Evolutionary conservation across 805 yeast genomes (phyloP), one percentile per base, ranked within the genome.

Genomic region (Starmerella asiatica): DNA sequence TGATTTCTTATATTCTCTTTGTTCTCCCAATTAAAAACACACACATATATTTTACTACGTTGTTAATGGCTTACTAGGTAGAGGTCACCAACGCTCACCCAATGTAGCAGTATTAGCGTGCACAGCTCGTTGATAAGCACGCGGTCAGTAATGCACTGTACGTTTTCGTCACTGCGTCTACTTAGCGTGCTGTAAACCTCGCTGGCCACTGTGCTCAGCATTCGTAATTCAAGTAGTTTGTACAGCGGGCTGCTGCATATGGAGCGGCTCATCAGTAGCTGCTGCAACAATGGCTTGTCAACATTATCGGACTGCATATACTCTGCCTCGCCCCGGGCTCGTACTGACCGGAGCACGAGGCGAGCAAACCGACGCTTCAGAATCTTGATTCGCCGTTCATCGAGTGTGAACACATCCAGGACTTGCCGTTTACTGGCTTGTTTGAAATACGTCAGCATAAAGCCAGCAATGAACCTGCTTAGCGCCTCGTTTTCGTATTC

Each of bases 81-180:
- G 35, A 18, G 37, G 4, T 32, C 21, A 12, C 29, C 14, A 20
- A 41, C 36, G 16, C 44, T 34, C 3, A 31, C 3, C 46, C 46
- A 43, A 27, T 43, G 46, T 11, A 43, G 29, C 5, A 4, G 24
- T 4, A 43, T 21, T 2, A 43, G 20, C 7, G 20, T 35, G 2
- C 29, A 5, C n/a, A 39, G 14, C 20, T 42, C 46, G 3, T 29
- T 14, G 11, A 42, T 30, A 8, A 42, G 4, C 20, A 4, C 21
- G 5, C 21, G 7, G 17, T 29, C 31, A 2, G 21, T 11, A 8
- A 4, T 11, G 21, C 12, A 6, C 26, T 35, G n/a, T n/a, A n/a
- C n/a, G n/a, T n/a, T n/a, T n/a, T n/a, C n/a, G n/a, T n/a, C n/a
- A n/a, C n/a, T n/a, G n/a, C n/a, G n/a, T n/a, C n/a, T n/a, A n/a